phyloP scores from a whole-genome alignment of 2,329 filamentous ascomycete species.

The Gnomoniopsis sp. region DNA sequence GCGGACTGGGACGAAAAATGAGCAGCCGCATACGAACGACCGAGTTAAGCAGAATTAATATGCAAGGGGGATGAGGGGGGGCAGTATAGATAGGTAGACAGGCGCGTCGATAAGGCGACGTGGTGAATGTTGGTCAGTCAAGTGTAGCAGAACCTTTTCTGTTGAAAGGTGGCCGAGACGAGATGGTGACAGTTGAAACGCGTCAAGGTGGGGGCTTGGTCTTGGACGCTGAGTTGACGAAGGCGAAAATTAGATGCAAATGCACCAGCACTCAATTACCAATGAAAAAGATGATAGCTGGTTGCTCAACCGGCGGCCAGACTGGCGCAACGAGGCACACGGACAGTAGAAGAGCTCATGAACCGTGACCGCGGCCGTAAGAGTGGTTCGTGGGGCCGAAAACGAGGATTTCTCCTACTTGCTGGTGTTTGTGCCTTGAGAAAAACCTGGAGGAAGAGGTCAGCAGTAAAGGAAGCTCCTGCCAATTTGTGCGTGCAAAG shows the following conservation, averaged over 20 bases:
- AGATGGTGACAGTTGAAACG: not conserved
- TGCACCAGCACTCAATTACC: conserved; percentile 8
- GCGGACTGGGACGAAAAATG: not conserved
- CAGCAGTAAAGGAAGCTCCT: not conserved
- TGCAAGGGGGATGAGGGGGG: no score
- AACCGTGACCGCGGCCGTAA: not conserved
- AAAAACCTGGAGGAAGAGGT: no score
- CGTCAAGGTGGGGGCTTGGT: not conserved
- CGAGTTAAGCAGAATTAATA: conserved; percentile 5
- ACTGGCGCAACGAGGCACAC: not conserved
- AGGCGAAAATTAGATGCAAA: conserved; percentile 1
- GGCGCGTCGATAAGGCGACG: not conserved
- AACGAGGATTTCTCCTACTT: not conserved
- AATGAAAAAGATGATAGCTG: conserved; percentile 12
- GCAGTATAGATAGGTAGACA: not conserved
- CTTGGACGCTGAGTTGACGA: not conserved
- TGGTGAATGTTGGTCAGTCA: not conserved
- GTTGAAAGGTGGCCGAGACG: not conserved
- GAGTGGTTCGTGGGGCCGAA: not conserved
- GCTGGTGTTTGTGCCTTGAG: not conserved
- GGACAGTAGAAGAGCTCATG: not conserved
- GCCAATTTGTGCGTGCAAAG: not conserved
- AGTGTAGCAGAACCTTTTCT: conserved; percentile 2
- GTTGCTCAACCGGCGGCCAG: not conserved
- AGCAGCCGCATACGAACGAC: not conserved